Base-by-base conservation (phyloP, 345 rosid species). In the Camelina neglecta region DNA sequence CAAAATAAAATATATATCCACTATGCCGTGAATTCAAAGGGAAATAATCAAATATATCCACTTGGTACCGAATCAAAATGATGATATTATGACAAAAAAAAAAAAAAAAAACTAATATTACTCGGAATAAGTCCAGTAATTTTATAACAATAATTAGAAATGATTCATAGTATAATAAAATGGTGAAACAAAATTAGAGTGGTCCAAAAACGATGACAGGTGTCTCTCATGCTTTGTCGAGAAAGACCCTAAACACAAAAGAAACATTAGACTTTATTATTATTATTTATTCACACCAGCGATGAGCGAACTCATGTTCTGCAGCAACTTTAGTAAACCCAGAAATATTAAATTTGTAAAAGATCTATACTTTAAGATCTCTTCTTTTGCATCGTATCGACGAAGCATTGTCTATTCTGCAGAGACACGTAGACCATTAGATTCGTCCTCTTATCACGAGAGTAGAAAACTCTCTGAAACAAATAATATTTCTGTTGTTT, bases 171-270 rank as follows among this genome's bases (percentile, higher is more conserved):
- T 18, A n/a, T 8, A 59, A 55, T 69, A 57, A 7, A 69, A 57
- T 21, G 26, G 45, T 58, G 67, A 60, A 69, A 57, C 65, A 48
- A 50, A 72, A 49, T 67, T 11, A 65, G 73, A 72, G 58, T 78
- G 81, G 81, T 78, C 77, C 81, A 69, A 72, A 72, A 65, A 71
- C 41, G 41, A 29, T 55, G 75, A 71, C 81, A 77, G 72, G 80
- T 77, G 81, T 77, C 76, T 57, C 62, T 77, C 76, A 77, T 78
- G 81, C 73, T 72, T 78, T 72, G 74, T 71, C 76, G 76, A 77
- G 61, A 50, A 72, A 64, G 53, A 65, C 76, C 8, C 73, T 58
- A 65, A 64, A 55, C 62, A 26, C 56, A 58, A 65, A 71, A 15
- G 26, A 69, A 39, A 64, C 76, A 71, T 71, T 65, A 64, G 42